A percentile compares a stretch with the other conserved stretches of the same genome.
phyloP scores from a whole-genome alignment of 2,329 filamentous ascomycete species.

The Aspergillus persii region DNA sequence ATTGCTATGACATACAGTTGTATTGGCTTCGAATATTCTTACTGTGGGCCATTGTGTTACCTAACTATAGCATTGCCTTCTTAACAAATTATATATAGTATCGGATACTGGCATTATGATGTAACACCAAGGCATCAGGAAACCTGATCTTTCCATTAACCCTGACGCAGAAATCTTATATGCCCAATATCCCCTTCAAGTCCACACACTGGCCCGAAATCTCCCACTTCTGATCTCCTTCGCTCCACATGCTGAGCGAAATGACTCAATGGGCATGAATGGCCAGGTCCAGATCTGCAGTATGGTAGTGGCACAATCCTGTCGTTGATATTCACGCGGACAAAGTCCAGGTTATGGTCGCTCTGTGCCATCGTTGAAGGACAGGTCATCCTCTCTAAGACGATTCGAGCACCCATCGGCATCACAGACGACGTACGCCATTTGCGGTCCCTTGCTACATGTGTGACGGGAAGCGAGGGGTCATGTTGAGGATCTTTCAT shows the following conservation, averaged over 20 bases:
- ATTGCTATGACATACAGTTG: too few species aligned
- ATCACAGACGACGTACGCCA: constrained; percentile 57
- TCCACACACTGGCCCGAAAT: constrained; percentile 51
- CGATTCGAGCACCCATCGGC: constrained; percentile 57
- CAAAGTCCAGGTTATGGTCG: constrained; percentile 29
- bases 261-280: constrained; percentile 46
- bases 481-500: constrained; percentile 40
- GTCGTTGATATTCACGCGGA: constrained; percentile 59
- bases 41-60: too few species aligned
- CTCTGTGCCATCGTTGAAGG: constrained; percentile 12
- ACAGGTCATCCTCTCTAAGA: constrained; percentile 55
- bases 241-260: constrained; percentile 44
- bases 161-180: constrained; percentile 53
- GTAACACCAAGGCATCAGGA: too few species aligned
- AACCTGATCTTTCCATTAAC: not conserved
- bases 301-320: constrained; percentile 51
- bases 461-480: constrained; percentile 46
- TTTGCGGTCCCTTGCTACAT: constrained; percentile 43
- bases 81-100: not conserved
- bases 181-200: constrained; percentile 40
- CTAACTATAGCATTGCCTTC: too few species aligned
- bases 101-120: too few species aligned
- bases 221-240: constrained; percentile 44
- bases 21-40: too few species aligned
- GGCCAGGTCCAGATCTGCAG: constrained; percentile 48